Conservation (phyloP, 169 alveolate species). For the Plasmodium knowlesi region DNA sequence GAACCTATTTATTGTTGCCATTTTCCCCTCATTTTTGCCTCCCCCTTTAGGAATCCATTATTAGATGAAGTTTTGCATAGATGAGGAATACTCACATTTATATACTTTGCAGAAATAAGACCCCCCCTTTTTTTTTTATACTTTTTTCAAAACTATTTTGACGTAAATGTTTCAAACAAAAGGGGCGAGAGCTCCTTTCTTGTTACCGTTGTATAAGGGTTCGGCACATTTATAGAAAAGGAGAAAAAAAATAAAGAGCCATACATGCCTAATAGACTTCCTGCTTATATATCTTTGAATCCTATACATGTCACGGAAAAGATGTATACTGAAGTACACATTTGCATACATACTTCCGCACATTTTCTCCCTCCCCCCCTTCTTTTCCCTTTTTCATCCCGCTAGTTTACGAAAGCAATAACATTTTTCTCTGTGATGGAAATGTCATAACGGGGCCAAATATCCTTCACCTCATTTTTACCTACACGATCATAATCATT, state of each 20-base stretch:
- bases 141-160: background rate
- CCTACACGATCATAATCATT: slow-evolving; percentile 57
- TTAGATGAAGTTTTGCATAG: background rate
- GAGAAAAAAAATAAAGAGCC: background rate
- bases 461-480: slow-evolving; percentile 62
- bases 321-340: background rate
- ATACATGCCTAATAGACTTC: background rate
- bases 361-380: background rate
- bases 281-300: background rate
- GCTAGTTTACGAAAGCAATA: slow-evolving; percentile 73
- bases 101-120: background rate
- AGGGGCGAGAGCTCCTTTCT: slow-evolving; percentile 69
- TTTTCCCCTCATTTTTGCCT: background rate
- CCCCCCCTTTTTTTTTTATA: background rate
- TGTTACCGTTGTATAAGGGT: slow-evolving; percentile 75
- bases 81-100: background rate
- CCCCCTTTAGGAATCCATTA: background rate
- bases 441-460: slow-evolving; percentile 75
- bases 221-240: background rate
- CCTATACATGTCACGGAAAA: background rate
- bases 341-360: background rate
- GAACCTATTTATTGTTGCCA: background rate
- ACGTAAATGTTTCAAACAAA: slow-evolving; percentile 57
- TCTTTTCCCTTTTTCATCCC: slow-evolving; percentile 6
- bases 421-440: slow-evolving; percentile 71